Conservation (phyloP, 306 rosid species). For the Acacia acuminata region DNA sequence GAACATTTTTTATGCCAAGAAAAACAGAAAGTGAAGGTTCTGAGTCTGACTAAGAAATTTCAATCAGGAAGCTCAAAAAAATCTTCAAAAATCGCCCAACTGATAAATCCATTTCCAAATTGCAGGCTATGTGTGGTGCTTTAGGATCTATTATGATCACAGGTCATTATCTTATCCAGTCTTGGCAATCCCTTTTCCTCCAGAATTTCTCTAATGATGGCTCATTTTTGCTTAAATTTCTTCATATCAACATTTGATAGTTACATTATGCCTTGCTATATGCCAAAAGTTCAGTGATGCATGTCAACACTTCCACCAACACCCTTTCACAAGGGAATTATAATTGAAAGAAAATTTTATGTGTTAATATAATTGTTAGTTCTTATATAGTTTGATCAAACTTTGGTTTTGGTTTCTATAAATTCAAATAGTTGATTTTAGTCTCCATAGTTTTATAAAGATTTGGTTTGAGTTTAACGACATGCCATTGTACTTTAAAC, state of each 20-base stretch:
- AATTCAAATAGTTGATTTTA: too few species aligned
- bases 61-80: not conserved
- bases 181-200: not conserved
- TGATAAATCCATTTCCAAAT: not conserved
- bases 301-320: not conserved
- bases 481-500: too few species aligned
- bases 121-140: not conserved
- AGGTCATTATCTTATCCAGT: not conserved
- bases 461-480: too few species aligned
- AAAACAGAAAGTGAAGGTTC: not conserved
- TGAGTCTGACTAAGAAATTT: not conserved
- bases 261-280: not conserved
- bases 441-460: too few species aligned
- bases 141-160: not conserved
- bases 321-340: constrained; percentile 10
- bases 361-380: too few species aligned
- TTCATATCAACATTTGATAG: constrained; percentile 10
- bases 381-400: too few species aligned
- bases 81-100: not conserved
- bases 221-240: not conserved
- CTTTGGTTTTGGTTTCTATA: too few species aligned
- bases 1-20: not conserved
- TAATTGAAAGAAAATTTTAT: not conserved
- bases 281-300: constrained; percentile 29
- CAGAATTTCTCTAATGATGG: not conserved